phyloP scores from a whole-genome alignment of 73 alveolate genomes.

The Blepharisma stoltei region DNA sequence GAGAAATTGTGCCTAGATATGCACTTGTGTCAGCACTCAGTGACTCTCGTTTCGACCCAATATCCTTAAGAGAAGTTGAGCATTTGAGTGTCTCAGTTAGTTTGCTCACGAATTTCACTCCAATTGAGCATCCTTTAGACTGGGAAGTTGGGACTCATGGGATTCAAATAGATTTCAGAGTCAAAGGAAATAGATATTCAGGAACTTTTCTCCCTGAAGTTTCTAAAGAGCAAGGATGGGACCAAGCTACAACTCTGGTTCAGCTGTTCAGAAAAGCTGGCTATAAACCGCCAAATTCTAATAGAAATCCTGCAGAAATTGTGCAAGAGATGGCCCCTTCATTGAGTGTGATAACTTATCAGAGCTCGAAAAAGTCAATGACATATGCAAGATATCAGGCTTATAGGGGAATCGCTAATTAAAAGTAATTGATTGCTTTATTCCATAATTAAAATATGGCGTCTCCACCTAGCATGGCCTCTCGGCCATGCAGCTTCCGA shows the following conservation, averaged over 20 bases:
- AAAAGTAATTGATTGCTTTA: too few relatives aligned
- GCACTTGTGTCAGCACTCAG: constrained; percentile 69
- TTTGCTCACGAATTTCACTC: constrained; percentile 60
- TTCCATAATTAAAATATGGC: too few relatives aligned
- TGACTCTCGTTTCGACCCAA: constrained; percentile 77
- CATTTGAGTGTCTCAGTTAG: constrained; percentile 43
- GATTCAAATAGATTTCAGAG: constrained; percentile 64
- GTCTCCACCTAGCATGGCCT: too few relatives aligned
- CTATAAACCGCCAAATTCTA: constrained; percentile 14
- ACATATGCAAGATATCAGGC: not conserved
- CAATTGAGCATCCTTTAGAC: constrained; percentile 64
- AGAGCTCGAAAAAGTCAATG: not conserved
- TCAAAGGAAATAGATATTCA: constrained; percentile 42
- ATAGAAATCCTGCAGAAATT: constrained; percentile 3
- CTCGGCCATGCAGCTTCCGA: too few relatives aligned
- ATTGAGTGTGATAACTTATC: not conserved
- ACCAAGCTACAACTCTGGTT: constrained; percentile 59
- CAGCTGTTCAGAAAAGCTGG: constrained; percentile 70
- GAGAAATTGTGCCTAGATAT: constrained; percentile 42
- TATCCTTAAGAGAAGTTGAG: constrained; percentile 49
- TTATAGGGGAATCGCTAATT: not conserved
- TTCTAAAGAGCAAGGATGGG: constrained; percentile 78
- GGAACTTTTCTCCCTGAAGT: constrained; percentile 87
- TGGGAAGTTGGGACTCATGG: constrained; percentile 90
- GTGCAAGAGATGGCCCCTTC: not conserved